Percentiles rank a stretch among this genome's conserved stretches.
Conservation (phyloP, 2,329 filamentous ascomycete genomes). For the Penicillium sp. region DNA sequence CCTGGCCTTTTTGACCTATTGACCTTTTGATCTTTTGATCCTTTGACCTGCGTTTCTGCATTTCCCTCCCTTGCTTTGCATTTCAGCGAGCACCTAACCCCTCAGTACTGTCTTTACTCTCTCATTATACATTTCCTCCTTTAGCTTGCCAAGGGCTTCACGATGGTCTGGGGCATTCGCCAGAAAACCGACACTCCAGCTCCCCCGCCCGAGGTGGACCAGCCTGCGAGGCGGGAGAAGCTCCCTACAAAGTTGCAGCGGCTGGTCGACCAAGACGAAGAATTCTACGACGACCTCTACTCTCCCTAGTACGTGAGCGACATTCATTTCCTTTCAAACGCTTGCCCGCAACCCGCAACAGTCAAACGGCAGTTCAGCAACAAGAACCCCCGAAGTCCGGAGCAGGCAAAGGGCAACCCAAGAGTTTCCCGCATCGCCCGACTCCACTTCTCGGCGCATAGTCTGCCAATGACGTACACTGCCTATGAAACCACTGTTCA, state of each 20-base stretch:
- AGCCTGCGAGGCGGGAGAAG: conserved; percentile 50
- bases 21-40: neutral
- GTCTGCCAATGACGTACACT: conserved; percentile 4
- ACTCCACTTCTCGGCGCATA: conserved; percentile 9
- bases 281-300: conserved; percentile 73
- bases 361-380: neutral
- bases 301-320: conserved; percentile 68
- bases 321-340: neutral
- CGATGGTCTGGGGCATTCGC: conserved; percentile 35
- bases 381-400: neutral
- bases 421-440: neutral
- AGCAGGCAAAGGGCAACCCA: neutral
- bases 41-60: neutral
- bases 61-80: conserved; percentile 7
- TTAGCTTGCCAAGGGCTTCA: neutral
- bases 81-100: neutral
- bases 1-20: neutral
- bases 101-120: neutral
- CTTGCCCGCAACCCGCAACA: neutral
- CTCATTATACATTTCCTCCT: too few relatives aligned
- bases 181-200: conserved; percentile 21
- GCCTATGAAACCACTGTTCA: neutral
- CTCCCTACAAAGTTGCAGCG: conserved; percentile 57
- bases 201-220: conserved; percentile 17
- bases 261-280: conserved; percentile 62